phyloP scores from a whole-genome alignment of 495 filamentous ascomycete species.

The Alectoria sarmentosa region DNA sequence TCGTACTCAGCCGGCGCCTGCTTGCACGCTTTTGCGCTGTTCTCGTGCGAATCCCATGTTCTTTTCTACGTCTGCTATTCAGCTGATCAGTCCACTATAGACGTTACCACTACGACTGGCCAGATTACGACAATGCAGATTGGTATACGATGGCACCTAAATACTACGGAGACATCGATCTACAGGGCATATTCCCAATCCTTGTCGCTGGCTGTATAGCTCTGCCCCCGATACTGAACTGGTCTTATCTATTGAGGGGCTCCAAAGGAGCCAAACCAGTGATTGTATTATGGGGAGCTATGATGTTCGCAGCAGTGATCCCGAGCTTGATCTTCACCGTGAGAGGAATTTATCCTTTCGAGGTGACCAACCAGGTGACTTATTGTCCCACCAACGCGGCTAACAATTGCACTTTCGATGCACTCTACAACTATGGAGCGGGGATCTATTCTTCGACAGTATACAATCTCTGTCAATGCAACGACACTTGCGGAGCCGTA shows the following conservation, averaged over 20 bases:
- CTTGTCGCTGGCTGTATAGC: slow-evolving; percentile 4
- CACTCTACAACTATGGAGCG: not conserved
- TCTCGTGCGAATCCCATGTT: not conserved
- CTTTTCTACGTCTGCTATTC: not conserved
- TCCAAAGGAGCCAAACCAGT: not conserved
- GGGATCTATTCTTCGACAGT: not conserved
- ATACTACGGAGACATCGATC: slow-evolving; percentile 5
- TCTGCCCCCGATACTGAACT: not conserved
- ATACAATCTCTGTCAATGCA: not conserved
- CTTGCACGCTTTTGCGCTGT: slow-evolving; percentile 3
- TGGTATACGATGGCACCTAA: not conserved
- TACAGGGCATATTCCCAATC: not conserved
- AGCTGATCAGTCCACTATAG: not conserved
- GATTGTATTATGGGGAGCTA: not conserved
- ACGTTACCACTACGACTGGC: not conserved
- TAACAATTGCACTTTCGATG: not conserved
- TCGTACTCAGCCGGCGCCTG: slow-evolving; percentile 2
- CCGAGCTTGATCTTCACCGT: not conserved
- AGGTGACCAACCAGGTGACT: slow-evolving; percentile 1
- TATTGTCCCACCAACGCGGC: not conserved
- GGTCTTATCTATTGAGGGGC: not conserved
- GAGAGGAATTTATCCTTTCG: not conserved
- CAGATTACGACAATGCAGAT: not conserved
- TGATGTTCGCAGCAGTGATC: not conserved
- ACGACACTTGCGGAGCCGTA: not conserved